These are phyloP conservation scores for Luffa acutangula DNA, from an alignment of 306 rosid genomes.

Conservation along the genomic window DNA sequence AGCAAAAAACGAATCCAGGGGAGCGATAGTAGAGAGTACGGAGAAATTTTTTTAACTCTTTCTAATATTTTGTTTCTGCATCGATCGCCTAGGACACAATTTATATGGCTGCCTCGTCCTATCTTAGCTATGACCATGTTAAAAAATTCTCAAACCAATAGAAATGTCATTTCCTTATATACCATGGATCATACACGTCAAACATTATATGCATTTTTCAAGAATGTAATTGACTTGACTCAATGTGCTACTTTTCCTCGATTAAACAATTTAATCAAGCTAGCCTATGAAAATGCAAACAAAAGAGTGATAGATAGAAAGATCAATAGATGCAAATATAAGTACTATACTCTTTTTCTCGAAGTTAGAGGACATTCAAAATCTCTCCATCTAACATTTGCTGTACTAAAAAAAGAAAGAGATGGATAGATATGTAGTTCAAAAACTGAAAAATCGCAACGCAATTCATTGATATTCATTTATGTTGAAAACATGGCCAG, in stretches of 20 bases:
- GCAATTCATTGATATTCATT: neutral
- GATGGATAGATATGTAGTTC: neutral
- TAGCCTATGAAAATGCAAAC: neutral
- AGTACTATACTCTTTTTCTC: too few species aligned
- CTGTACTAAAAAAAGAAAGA: too few species aligned
- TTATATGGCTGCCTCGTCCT: too few species aligned
- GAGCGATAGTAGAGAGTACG: neutral
- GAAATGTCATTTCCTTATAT: neutral
- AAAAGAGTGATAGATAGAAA: too few species aligned
- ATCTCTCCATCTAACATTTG: too few species aligned
- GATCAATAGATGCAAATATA: neutral
- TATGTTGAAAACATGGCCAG: conserved; percentile 1
- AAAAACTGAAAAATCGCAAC: neutral
- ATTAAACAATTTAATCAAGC: too few species aligned
- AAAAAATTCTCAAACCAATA: neutral
- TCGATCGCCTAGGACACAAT: too few species aligned
- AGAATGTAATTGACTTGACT: neutral
- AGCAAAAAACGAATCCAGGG: neutral
- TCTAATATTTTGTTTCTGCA: too few species aligned
- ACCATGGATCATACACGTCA: neutral
- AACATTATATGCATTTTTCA: neutral
- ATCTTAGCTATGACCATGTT: too few species aligned
- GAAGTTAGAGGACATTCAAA: too few species aligned
- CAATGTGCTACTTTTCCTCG: too few species aligned
- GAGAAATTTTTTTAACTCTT: neutral